Conservation (phyloP, 306 rosid species). For the Cucumis melo region DNA sequence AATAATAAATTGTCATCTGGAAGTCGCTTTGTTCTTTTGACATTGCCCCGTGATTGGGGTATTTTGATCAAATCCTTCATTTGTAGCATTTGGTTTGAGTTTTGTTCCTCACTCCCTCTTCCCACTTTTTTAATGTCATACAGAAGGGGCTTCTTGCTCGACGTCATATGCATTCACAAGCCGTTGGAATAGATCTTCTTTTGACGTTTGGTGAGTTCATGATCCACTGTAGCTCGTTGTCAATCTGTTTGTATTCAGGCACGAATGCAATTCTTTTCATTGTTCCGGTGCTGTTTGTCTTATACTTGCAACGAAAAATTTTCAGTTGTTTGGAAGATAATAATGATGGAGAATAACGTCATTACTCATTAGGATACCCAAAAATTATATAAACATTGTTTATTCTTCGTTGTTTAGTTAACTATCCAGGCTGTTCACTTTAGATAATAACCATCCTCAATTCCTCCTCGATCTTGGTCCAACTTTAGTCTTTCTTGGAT, state of each 20-base stretch:
- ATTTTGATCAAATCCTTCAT: neutral
- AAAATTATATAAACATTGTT: neutral
- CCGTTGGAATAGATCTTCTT: slow-evolving; percentile 35
- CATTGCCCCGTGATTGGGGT: neutral
- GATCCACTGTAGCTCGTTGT: slow-evolving; percentile 22
- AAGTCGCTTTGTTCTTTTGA: neutral
- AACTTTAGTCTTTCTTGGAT: no score
- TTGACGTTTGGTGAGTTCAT: slow-evolving; percentile 42
- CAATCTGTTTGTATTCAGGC: neutral
- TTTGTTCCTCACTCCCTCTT: slow-evolving; percentile 12
- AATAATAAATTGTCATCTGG: no score
- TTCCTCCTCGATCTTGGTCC: no score
- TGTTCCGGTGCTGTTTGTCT: neutral
- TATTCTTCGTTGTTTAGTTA: neutral
- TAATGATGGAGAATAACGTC: neutral
- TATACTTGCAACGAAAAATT: neutral
- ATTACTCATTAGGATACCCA: neutral
- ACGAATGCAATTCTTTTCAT: neutral
- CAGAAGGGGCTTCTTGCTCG: slow-evolving; percentile 55
- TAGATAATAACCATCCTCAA: neutral
- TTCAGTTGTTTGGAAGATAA: neutral
- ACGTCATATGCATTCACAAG: slow-evolving; percentile 31
- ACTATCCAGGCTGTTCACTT: neutral
- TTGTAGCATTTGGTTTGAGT: neutral
- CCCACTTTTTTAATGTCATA: slow-evolving; percentile 10